Evolutionary conservation across 495 filamentous ascomycete species (phyloP).

Genomic region (Podospora comata): DNA sequence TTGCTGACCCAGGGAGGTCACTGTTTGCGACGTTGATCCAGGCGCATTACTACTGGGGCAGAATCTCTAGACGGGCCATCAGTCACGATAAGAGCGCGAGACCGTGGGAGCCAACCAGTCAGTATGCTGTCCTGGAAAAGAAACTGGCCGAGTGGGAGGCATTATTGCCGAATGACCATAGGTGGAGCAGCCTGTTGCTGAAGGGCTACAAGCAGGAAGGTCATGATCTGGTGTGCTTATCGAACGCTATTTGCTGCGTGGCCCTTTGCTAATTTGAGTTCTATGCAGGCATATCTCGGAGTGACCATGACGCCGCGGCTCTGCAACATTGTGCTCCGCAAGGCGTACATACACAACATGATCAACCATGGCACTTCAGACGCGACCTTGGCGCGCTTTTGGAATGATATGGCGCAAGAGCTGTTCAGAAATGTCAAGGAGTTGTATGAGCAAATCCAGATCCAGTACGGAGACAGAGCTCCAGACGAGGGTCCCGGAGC

Average conservation of each 20-base stretch:
- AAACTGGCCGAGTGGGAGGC: slow-evolving; percentile 43
- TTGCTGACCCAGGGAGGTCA: slow-evolving; percentile 39
- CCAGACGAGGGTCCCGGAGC: slow-evolving; percentile 46
- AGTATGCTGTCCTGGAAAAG: slow-evolving; percentile 40
- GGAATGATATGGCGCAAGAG: slow-evolving; percentile 42
- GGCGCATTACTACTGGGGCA: slow-evolving; percentile 49
- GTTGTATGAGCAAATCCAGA: slow-evolving; percentile 47
- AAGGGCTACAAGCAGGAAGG: slow-evolving; percentile 43
- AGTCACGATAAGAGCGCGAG: slow-evolving; percentile 34
- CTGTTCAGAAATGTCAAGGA: slow-evolving; percentile 47
- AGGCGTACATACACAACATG: slow-evolving; percentile 47
- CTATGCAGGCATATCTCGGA: slow-evolving; percentile 44
- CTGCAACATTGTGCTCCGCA: slow-evolving; percentile 50
- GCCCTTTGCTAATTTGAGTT: neutral
- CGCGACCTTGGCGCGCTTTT: slow-evolving; percentile 36
- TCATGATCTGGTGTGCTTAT: slow-evolving; percentile 39
- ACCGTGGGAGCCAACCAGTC: slow-evolving; percentile 43
- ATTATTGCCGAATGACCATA: slow-evolving; percentile 42
- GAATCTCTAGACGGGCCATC: slow-evolving; percentile 44
- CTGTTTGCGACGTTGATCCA: slow-evolving; percentile 52
- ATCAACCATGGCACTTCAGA: slow-evolving; percentile 39
- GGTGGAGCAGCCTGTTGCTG: slow-evolving; percentile 42
- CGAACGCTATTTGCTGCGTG: neutral
- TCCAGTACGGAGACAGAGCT: slow-evolving; percentile 41
- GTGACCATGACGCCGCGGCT: slow-evolving; percentile 49